Evolutionary conservation across 495 filamentous ascomycete genomes (phyloP).

Genomic region (Podospora australis): DNA sequence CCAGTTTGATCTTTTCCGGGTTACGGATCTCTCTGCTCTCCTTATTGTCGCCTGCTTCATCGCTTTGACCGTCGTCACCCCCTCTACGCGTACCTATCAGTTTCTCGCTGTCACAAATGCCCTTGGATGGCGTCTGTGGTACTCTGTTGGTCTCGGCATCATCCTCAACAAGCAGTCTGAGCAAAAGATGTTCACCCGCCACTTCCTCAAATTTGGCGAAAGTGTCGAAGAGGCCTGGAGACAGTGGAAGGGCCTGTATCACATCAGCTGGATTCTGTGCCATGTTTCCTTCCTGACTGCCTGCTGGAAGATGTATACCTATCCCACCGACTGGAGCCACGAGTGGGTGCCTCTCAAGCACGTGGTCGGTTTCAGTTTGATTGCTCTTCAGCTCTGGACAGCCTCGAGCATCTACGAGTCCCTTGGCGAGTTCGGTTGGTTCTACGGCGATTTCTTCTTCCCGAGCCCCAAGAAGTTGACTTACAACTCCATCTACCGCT

Average conservation of each 20-base stretch:
- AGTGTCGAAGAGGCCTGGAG: slow-evolving; percentile 86
- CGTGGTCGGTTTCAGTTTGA: slow-evolving; percentile 70
- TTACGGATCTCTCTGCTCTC: slow-evolving; percentile 72
- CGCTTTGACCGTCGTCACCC: slow-evolving; percentile 65
- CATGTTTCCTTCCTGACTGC: slow-evolving; percentile 85
- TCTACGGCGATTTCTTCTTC: slow-evolving; percentile 98
- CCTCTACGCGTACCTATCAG: slow-evolving; percentile 66
- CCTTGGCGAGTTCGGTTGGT: slow-evolving; percentile 97
- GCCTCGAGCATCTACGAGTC: slow-evolving; percentile 91
- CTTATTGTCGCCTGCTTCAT: slow-evolving; percentile 69
- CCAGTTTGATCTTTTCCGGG: slow-evolving; percentile 82
- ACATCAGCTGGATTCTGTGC: slow-evolving; percentile 83
- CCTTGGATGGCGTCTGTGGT: slow-evolving; percentile 82
- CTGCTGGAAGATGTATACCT: slow-evolving; percentile 90
- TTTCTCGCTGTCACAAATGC: slow-evolving; percentile 76
- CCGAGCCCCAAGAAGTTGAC: slow-evolving; percentile 80
- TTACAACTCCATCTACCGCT: slow-evolving; percentile 96
- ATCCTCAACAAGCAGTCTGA: slow-evolving; percentile 80
- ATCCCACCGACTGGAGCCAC: slow-evolving; percentile 78
- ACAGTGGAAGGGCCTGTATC: slow-evolving; percentile 96
- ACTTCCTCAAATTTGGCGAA: slow-evolving; percentile 96
- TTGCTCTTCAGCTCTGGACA: slow-evolving; percentile 89
- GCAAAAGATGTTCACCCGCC: slow-evolving; percentile 86
- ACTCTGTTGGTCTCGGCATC: slow-evolving; percentile 78
- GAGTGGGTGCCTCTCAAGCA: slow-evolving; percentile 80